These are phyloP conservation scores for Heliamphora pulchella DNA, from an alignment of 179 eudicot genomes.

Conservation along the genomic window DNA sequence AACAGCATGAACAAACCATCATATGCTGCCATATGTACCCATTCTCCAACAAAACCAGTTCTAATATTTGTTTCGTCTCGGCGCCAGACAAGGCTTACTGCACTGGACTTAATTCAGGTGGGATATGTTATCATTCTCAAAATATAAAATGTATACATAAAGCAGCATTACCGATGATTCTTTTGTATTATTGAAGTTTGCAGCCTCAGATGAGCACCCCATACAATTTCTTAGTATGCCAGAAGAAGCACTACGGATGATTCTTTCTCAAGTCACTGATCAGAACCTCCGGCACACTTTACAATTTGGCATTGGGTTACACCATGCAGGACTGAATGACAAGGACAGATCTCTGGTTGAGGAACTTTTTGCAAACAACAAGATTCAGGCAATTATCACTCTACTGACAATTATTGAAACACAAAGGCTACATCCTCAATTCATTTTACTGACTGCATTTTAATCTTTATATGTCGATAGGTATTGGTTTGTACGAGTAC, in stretches of 20 bases:
- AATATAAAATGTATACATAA: background rate
- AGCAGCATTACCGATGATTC: background rate
- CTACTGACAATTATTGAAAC: background rate
- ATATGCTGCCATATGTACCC: constrained; percentile 92
- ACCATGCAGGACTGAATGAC: constrained; percentile 94
- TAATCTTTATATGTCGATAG: constrained; percentile 29
- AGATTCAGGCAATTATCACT: constrained; percentile 61
- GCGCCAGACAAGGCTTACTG: constrained; percentile 98
- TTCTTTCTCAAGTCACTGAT: constrained; percentile 83
- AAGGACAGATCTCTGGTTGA: constrained; percentile 90
- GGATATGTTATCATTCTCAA: constrained; percentile 10
- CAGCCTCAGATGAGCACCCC: constrained; percentile 92
- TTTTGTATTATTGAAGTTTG: constrained; percentile 45
- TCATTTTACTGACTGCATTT: background rate
- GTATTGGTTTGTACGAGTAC: constrained; percentile 97
- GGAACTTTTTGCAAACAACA: constrained; percentile 92
- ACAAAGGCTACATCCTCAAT: background rate
- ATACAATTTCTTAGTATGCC: constrained; percentile 66
- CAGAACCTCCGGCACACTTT: constrained; percentile 92
- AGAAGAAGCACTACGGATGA: constrained; percentile 85
- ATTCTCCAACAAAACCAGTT: constrained; percentile 97
- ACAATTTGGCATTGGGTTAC: constrained; percentile 95
- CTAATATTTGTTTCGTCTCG: constrained; percentile 96
- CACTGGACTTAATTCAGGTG: constrained; percentile 97
- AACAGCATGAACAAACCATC: constrained; percentile 99